Conservation (phyloP, 1,284 basidiomycete genomes). For the Ustilago bromivora region DNA sequence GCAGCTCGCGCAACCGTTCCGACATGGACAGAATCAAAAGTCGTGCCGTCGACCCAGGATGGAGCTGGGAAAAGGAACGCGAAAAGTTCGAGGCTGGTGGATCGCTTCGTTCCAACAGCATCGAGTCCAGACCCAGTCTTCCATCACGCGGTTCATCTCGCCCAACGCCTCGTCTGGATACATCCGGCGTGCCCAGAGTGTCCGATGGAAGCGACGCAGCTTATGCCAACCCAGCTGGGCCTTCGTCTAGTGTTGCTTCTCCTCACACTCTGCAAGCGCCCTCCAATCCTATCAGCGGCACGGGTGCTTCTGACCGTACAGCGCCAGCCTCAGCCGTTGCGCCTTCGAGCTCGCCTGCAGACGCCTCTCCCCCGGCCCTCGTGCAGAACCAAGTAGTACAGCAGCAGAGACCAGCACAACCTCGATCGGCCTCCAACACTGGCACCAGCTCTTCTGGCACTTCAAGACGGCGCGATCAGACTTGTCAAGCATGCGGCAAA, state of each 20-base stretch:
- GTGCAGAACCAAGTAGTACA: neutral
- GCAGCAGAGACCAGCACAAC: slow-evolving; percentile 1
- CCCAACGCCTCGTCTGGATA: slow-evolving; percentile 38
- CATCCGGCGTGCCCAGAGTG: slow-evolving; percentile 7
- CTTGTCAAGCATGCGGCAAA: slow-evolving; percentile 61
- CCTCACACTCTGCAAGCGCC: slow-evolving; percentile 37
- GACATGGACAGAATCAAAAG: slow-evolving; percentile 55
- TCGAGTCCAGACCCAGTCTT: slow-evolving; percentile 38
- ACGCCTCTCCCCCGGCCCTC: neutral
- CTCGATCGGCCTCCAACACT: slow-evolving; percentile 7
- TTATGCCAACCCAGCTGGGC: slow-evolving; percentile 15
- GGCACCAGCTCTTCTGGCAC: slow-evolving; percentile 13
- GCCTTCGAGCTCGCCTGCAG: slow-evolving; percentile 1
- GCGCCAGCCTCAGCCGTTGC: slow-evolving; percentile 2
- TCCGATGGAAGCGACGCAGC: slow-evolving; percentile 10
- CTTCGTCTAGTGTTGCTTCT: slow-evolving; percentile 31
- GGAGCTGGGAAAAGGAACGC: slow-evolving; percentile 53
- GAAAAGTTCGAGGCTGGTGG: slow-evolving; percentile 38
- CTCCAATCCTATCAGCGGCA: slow-evolving; percentile 20
- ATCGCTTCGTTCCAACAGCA: slow-evolving; percentile 41
- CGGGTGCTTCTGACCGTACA: slow-evolving; percentile 4
- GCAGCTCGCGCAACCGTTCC: slow-evolving; percentile 33
- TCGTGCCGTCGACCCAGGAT: slow-evolving; percentile 52
- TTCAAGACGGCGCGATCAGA: slow-evolving; percentile 53
- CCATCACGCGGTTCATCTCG: slow-evolving; percentile 40